Conservation (phyloP, 2,329 filamentous ascomycete genomes). For the Phialemoniopsis sp. region DNA sequence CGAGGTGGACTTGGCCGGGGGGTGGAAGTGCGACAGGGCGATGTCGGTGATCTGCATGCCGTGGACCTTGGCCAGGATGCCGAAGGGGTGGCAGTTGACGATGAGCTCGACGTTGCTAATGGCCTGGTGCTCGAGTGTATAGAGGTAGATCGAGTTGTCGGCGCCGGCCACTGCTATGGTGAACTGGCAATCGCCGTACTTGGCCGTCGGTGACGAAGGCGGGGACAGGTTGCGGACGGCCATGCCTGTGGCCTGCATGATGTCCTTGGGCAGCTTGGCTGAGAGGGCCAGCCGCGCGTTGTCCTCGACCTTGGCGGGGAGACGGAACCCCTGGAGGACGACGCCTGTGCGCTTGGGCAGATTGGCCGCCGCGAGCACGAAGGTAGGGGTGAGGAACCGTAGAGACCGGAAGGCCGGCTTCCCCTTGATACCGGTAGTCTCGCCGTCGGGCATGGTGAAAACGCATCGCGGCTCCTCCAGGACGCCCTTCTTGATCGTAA, state of each 20-base stretch:
- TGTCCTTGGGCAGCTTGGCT: conserved; percentile 57
- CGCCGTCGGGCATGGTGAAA: conserved; percentile 51
- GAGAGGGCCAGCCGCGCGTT: conserved; percentile 47
- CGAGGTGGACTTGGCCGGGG: conserved; percentile 32
- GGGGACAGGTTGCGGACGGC: conserved; percentile 68
- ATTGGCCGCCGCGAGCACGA: conserved; percentile 55
- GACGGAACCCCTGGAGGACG: conserved; percentile 51
- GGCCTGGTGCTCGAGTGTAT: conserved; percentile 67
- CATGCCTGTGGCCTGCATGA: conserved; percentile 73
- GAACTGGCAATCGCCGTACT: conserved; percentile 66
- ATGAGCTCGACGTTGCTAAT: conserved; percentile 45
- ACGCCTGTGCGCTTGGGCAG: conserved; percentile 54
- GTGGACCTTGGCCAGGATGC: conserved; percentile 49
- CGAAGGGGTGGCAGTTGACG: conserved; percentile 45
- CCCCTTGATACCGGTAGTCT: conserved; percentile 25
- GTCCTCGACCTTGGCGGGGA: conserved; percentile 29
- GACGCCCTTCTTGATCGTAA: conserved; percentile 25
- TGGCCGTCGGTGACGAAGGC: conserved; percentile 36
- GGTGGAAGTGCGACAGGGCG: conserved; percentile 52
- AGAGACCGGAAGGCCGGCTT: conserved; percentile 53
- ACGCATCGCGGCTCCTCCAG: conserved; percentile 41
- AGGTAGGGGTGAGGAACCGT: conserved; percentile 54
- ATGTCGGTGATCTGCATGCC: conserved; percentile 55
- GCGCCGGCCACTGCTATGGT: conserved; percentile 76
- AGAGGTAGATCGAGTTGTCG: conserved; percentile 73